Evolutionary conservation across 306 rosid species (phyloP).

Genomic region (Elaeagnus macrophylla): DNA sequence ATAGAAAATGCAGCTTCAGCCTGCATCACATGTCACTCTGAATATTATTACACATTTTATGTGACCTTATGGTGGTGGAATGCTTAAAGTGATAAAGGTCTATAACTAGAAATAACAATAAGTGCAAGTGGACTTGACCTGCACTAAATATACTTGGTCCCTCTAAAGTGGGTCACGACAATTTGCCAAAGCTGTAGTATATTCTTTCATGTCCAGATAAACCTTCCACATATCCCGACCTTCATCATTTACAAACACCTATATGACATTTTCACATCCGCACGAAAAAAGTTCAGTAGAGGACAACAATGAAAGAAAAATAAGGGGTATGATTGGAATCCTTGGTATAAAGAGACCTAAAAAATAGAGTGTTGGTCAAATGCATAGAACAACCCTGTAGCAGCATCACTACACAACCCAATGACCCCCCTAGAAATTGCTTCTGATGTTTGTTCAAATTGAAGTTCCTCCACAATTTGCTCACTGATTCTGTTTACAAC

Average conservation of each 20-base stretch:
- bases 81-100: constrained; percentile 3
- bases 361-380: constrained; percentile 86
- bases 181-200: constrained; percentile 82
- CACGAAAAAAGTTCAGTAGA: constrained; percentile 4
- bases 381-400: constrained; percentile 93
- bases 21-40: constrained; percentile 44
- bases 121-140: constrained; percentile 39
- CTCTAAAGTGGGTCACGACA: constrained; percentile 86
- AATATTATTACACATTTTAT: background rate
- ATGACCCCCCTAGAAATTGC: constrained; percentile 76
- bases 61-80: background rate
- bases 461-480: constrained; percentile 86
- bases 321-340: constrained; percentile 14
- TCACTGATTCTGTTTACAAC: constrained; percentile 96
- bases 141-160: constrained; percentile 89
- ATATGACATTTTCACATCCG: constrained; percentile 28
- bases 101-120: constrained; percentile 4
- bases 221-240: constrained; percentile 98
- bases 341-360: constrained; percentile 56
- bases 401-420: constrained; percentile 95
- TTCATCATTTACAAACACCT: constrained; percentile 94
- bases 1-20: constrained; percentile 84
- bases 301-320: constrained; percentile 11
- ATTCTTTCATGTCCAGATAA: constrained; percentile 87
- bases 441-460: constrained; percentile 84